These are phyloP conservation scores for Bretschneidera sinensis DNA, from an alignment of 345 rosid genomes.

Conservation along the genomic window DNA sequence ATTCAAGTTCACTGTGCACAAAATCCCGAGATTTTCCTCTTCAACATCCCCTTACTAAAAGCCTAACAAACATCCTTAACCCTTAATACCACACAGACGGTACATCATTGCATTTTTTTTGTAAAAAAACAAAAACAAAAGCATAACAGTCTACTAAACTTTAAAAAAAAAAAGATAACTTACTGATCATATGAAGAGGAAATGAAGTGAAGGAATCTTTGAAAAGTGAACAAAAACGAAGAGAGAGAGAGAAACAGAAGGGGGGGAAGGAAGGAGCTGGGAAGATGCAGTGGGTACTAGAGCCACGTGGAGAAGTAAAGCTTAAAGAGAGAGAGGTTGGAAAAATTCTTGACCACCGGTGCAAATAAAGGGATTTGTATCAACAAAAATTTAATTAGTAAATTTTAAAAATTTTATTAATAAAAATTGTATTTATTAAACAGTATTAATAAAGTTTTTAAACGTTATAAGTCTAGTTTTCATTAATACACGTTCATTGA, in stretches of 20 bases:
- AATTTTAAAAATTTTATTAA: no score
- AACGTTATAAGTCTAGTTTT: no score
- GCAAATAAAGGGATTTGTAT: no score
- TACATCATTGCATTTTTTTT: not conserved
- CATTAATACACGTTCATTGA: no score
- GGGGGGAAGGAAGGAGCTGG: not conserved
- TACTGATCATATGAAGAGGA: slow-evolving; percentile 52
- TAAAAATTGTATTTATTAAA: no score
- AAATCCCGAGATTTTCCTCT: not conserved
- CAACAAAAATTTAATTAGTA: no score
- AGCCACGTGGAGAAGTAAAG: slow-evolving; percentile 28
- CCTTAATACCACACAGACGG: not conserved
- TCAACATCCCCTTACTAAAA: slow-evolving; percentile 1
- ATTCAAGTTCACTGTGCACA: slow-evolving; percentile 3
- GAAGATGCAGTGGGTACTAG: slow-evolving; percentile 31
- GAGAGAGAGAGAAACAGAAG: slow-evolving; percentile 15
- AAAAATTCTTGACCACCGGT: no score
- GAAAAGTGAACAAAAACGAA: slow-evolving; percentile 10
- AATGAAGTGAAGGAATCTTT: not conserved
- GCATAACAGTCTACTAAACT: not conserved
- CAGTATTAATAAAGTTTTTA: no score
- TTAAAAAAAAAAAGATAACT: no score
- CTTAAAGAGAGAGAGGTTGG: slow-evolving; percentile 18
- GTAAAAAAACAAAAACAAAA: no score
- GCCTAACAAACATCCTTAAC: not conserved